A percentile compares a stretch with the other conserved stretches of the same genome.
phyloP scores from a whole-genome alignment of 345 rosid species.

The Brassica carinata region DNA sequence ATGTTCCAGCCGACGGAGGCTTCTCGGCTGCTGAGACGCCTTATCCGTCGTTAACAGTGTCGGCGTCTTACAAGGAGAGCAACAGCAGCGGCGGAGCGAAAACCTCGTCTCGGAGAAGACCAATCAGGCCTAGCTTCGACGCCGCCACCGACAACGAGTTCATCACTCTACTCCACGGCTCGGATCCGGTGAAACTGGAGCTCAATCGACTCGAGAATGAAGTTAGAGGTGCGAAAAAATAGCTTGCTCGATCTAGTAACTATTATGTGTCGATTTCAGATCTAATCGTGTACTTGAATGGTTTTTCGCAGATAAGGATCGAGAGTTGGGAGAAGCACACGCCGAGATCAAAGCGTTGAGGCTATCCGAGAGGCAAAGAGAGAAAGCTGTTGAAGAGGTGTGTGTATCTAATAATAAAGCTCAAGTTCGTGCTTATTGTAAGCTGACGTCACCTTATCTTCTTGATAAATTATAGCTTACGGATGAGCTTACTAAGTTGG shows the following conservation, averaged over 20 bases:
- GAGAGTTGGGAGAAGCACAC: slow-evolving; percentile 87
- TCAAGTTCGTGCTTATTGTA: neutral
- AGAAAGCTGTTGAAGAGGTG: slow-evolving; percentile 99
- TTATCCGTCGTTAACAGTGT: slow-evolving; percentile 48
- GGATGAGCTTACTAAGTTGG: slow-evolving; percentile 85
- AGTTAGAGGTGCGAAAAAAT: slow-evolving; percentile 80
- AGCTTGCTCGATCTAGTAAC: slow-evolving; percentile 65
- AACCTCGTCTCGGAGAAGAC: slow-evolving; percentile 67
- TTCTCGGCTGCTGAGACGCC: slow-evolving; percentile 10
- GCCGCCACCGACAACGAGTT: slow-evolving; percentile 80
- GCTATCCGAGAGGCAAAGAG: slow-evolving; percentile 78
- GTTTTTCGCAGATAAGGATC: slow-evolving; percentile 71
- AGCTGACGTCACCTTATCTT: neutral
- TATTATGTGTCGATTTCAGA: slow-evolving; percentile 42
- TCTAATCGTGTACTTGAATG: slow-evolving; percentile 15
- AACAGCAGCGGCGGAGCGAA: slow-evolving; percentile 43
- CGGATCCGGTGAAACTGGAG: slow-evolving; percentile 99
- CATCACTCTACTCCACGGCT: slow-evolving; percentile 85
- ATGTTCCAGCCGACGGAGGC: slow-evolving; percentile 27
- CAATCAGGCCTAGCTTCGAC: slow-evolving; percentile 82
- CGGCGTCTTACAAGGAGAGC: slow-evolving; percentile 76
- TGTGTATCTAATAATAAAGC: too few relatives aligned
- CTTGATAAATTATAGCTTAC: slow-evolving; percentile 54
- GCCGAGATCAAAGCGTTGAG: slow-evolving; percentile 93
- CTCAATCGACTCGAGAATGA: slow-evolving; percentile 98